Base-by-base conservation (phyloP, 495 filamentous ascomycete genomes). In the Entonaema liquescens region DNA sequence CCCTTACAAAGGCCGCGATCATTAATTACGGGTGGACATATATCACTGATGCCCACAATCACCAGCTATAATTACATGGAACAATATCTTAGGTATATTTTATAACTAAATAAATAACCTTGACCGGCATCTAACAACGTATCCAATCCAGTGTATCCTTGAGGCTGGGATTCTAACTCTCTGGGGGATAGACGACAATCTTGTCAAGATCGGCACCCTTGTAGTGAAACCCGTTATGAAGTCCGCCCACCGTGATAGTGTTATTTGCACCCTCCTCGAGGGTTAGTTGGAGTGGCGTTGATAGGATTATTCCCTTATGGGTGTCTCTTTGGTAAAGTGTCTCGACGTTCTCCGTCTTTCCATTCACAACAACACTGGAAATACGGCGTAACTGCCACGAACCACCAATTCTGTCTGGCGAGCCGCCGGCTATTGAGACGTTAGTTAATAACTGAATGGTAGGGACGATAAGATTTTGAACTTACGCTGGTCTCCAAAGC, bases 281-380 rank as follows among this genome's bases (percentile, higher is more conserved):
- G 0, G 72, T 77, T 31, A 83, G 57, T 36, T 77, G 66, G 15
- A 84, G 73, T 5, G 82, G 80, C 9, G 81, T 75, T 2, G 77
- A 80, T 7, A 84, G 62, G 57, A 84, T 76, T 38, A 84, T 79
- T 6, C 82, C 81, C 65, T 84, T 84, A 67, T 84, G 79, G 11
- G 82, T 82, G 66, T 84, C 82, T 25, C 78, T 74, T 72, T 81
- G 77, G 56, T 73, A 82, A 2, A 84, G 62, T 17, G 77, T 80
- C 67, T 83, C 75, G 6, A 84, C 68, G 28, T 73, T 74, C 13
- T 69, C 35, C 5, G 57, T 66, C 9, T 79, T 63, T 12, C 78
- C 81, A 57, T 84, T 84, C 31, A 84, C 78, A 15, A 82, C 70
- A 5, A 84, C 82, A 44, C 81, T 81, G 49, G 72, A 75, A 35